Base-by-base conservation (phyloP, 306 rosid genomes). In the Rosa lucieae region DNA sequence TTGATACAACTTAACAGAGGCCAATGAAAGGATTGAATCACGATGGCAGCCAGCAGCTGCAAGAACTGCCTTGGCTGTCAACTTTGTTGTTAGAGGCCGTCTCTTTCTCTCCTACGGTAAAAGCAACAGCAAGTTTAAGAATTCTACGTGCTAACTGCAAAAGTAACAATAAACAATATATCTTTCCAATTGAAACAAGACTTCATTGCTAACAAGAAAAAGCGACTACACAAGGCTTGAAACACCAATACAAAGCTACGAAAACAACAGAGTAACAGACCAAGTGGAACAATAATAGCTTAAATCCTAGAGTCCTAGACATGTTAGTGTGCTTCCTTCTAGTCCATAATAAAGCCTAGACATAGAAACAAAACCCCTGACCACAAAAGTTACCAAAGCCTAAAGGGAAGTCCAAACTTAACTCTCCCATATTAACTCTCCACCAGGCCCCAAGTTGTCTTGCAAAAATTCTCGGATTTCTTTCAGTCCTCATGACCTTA, bases 21-120 rank as follows among this genome's bases (percentile, higher is more conserved):
- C 99, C 91, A 95, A 74, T 10, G 97, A 91, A 35, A 90, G 83
- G 77, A 95, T 51, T 56, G 98, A 91, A 79, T 95, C 99, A 0
- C 96, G 92, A 74, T 95, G 99, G 84, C 97, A 93, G 78, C 99
- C 98, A 82, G 99, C 98, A 63, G 97, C 96, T 12, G 97, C 89
- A 40, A 95, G 88, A 83, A 87, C 85, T 61, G 94, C 91, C 90
- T 95, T 95, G 18, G 96, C 78, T 42, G 97, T 89, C 85, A 86
- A 67, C 85, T 90, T 92, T 48, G 84, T 84, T 21, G 96, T 71
- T 69, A 89, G 85, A 49, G 98, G 93, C 70, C 98, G 90, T 74
- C 92, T 89, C 81, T 29, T 29, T 86, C 86, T 93, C 85, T 95
- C 99, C 99, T 95, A 87, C 44, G 32, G 10, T 10, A 49, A 49